A percentile compares a stretch with the other conserved stretches of the same genome.
phyloP scores from a whole-genome alignment of 1,284 basidiomycete species.

The Hypsizygus ulmarius region DNA sequence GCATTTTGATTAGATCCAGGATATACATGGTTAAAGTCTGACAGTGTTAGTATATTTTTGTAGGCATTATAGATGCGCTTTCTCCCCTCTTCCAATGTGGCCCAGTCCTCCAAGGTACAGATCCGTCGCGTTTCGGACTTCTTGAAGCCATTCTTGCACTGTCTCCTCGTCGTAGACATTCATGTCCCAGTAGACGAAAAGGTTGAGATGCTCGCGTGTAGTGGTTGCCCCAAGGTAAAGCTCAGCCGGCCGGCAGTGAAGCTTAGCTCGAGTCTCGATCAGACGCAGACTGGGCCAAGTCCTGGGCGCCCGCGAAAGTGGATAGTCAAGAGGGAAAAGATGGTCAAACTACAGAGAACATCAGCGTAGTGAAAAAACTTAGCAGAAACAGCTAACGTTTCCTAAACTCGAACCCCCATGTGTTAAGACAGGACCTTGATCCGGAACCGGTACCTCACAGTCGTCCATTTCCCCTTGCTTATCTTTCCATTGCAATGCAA shows the following conservation, averaged over 20 bases:
- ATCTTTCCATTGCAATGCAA: slow-evolving; percentile 28
- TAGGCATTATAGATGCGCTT: background rate
- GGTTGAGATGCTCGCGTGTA: slow-evolving; percentile 28
- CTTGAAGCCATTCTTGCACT: slow-evolving; percentile 42
- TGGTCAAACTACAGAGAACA: slow-evolving; percentile 29
- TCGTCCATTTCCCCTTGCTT: slow-evolving; percentile 17
- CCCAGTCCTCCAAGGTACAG: slow-evolving; percentile 33
- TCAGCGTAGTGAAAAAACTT: slow-evolving; percentile 1
- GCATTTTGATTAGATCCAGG: slow-evolving; percentile 1
- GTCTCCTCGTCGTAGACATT: slow-evolving; percentile 39
- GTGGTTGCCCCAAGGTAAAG: slow-evolving; percentile 46
- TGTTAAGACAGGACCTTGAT: slow-evolving; percentile 34
- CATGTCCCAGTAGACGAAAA: slow-evolving; percentile 38
- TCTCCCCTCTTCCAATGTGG: background rate
- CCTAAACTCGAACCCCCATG: slow-evolving; percentile 48
- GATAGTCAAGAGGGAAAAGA: slow-evolving; percentile 35
- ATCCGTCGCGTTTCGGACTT: slow-evolving; percentile 35
- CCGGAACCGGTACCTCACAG: slow-evolving; percentile 24
- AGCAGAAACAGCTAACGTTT: slow-evolving; percentile 32
- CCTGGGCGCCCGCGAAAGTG: slow-evolving; percentile 14
- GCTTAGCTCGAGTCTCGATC: slow-evolving; percentile 17
- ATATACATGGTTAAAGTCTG: background rate
- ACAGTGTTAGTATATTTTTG: background rate
- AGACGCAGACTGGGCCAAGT: slow-evolving; percentile 18
- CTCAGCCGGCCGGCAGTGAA: slow-evolving; percentile 45